Conservation (phyloP, 805 yeast species). For the Metschnikowia kunwiensis region DNA sequence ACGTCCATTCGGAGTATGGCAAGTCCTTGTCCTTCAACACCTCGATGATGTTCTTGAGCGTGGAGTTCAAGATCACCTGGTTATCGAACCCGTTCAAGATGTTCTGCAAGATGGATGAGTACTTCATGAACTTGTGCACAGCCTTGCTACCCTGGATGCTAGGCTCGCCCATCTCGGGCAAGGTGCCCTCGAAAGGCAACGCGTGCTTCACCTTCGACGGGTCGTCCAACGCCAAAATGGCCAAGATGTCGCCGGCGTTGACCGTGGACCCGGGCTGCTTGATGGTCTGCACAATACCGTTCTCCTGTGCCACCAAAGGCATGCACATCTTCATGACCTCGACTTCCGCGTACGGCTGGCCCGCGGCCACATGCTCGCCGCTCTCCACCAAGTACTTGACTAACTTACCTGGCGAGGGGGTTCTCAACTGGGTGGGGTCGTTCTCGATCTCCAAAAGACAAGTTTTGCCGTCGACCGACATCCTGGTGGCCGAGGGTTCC, state of each 20-base stretch:
- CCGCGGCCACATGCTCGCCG: constrained; percentile 89
- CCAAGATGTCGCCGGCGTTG: constrained; percentile 94
- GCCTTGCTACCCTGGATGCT: constrained; percentile 80
- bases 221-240: constrained; percentile 90
- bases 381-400: constrained; percentile 90
- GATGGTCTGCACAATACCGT: constrained; percentile 86
- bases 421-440: constrained; percentile 97
- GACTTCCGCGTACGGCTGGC: constrained; percentile 96
- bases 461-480: constrained; percentile 93
- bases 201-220: constrained; percentile 98
- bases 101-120: constrained; percentile 62
- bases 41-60: constrained; percentile 68
- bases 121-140: constrained; percentile 63
- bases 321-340: constrained; percentile 99
- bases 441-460: constrained; percentile 92
- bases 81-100: constrained; percentile 91
- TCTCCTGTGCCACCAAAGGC: constrained; percentile 93
- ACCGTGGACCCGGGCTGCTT: constrained; percentile 99
- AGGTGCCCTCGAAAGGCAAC: constrained; percentile 87
- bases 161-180: constrained; percentile 87
- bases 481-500: constrained; percentile 91
- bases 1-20: constrained; percentile 91
- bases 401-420: constrained; percentile 98
- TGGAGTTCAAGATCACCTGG: constrained; percentile 87
- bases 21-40: constrained; percentile 75